These are phyloP conservation scores for Apiotrichum siamense DNA, from an alignment of 1,284 basidiomycete genomes.

Conservation along the genomic window DNA sequence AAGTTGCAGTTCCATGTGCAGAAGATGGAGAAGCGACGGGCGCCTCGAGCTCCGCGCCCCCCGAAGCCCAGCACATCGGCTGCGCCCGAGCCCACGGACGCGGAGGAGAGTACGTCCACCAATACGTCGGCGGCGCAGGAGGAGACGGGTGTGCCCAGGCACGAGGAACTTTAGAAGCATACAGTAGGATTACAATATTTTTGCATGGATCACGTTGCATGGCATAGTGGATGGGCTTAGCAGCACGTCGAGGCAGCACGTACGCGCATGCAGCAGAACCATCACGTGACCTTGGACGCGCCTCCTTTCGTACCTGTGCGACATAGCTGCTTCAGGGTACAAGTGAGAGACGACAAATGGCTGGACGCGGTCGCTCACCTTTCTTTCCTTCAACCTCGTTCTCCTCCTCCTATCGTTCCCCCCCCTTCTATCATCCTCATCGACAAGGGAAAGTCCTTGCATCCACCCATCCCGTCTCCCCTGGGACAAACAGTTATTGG, in stretches of 20 bases:
- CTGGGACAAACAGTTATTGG: too few species aligned
- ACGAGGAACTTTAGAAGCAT: slow-evolving; percentile 9
- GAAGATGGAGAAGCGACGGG: too few species aligned
- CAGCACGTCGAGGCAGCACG: too few species aligned
- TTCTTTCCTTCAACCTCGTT: background rate
- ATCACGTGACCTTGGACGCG: background rate
- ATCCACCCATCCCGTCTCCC: background rate
- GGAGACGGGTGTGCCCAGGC: background rate
- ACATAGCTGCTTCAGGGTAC: too few species aligned
- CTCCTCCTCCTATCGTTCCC: background rate
- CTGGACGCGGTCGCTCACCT: too few species aligned
- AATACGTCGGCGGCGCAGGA: background rate
- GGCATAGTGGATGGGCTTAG: too few species aligned
- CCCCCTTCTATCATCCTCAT: too few species aligned
- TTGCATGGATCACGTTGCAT: background rate
- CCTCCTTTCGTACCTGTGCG: background rate
- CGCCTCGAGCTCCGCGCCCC: slow-evolving; percentile 6
- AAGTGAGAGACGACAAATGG: too few species aligned
- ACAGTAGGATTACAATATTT: background rate
- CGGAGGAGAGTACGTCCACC: background rate
- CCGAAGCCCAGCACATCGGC: background rate
- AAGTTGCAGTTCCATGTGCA: slow-evolving; percentile 64
- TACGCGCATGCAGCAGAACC: too few species aligned
- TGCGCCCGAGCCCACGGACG: background rate
- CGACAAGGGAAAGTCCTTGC: too few species aligned